phyloP scores from a whole-genome alignment of 2,329 filamentous ascomycete species.

The Rutstroemia sp. region DNA sequence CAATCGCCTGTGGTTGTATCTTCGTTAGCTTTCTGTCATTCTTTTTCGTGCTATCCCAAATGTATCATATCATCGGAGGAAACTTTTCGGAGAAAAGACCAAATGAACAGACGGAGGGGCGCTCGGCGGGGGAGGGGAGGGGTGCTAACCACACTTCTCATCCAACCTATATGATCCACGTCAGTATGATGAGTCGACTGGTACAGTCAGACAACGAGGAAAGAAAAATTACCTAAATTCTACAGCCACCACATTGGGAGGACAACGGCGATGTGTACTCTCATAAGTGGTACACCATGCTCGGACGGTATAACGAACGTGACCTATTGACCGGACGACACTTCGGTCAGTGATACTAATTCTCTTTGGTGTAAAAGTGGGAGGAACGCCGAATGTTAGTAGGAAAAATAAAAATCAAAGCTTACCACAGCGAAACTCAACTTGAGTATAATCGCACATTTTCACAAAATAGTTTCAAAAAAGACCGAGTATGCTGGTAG shows the following conservation, averaged over 20 bases:
- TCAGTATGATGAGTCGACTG: constrained; percentile 12
- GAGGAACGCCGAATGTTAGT: not conserved
- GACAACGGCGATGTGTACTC: constrained; percentile 47
- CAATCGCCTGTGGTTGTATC: not conserved
- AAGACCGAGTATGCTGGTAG: not conserved
- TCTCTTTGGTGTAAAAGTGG: not conserved
- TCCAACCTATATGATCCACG: constrained; percentile 18
- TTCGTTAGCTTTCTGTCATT: not conserved
- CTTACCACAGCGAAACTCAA: constrained; percentile 43
- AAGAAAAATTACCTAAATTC: constrained; percentile 21
- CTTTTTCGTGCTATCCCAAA: not conserved
- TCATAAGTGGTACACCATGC: constrained; percentile 43
- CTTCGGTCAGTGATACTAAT: not conserved
- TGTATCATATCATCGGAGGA: too few relatives aligned
- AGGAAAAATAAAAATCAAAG: not conserved
- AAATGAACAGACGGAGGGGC: not conserved
- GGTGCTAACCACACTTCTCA: constrained; percentile 24
- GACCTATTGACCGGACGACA: constrained; percentile 25
- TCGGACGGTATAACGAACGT: constrained; percentile 46
- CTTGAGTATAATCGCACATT: constrained; percentile 54
- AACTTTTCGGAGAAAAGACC: too few relatives aligned
- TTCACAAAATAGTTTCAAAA: not conserved
- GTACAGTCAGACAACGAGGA: not conserved
- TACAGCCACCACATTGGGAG: constrained; percentile 40
- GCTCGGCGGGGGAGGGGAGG: not conserved